Percentiles rank a stretch among this genome's conserved stretches.
Evolutionary conservation across 1,139 yeast genomes (phyloP).

Genomic region (Geotrichum cucujoidarum): DNA sequence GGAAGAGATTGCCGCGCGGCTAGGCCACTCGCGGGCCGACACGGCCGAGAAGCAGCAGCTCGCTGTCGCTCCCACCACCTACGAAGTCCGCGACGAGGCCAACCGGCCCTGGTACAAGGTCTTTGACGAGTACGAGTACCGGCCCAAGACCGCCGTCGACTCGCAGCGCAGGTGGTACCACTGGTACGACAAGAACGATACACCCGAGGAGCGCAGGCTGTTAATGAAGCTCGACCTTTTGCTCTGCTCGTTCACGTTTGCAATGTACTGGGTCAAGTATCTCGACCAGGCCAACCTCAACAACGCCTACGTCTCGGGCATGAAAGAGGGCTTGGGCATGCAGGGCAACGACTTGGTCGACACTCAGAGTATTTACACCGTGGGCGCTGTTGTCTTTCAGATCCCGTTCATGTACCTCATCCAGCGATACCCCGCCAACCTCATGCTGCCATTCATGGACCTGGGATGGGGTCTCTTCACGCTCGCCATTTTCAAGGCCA

Average conservation of each 20-base stretch:
- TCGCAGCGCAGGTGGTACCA: conserved; percentile 43
- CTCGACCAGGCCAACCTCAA: conserved; percentile 53
- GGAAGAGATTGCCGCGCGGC: conserved; percentile 1
- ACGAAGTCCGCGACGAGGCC: conserved; percentile 42
- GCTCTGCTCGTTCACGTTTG: conserved; percentile 54
- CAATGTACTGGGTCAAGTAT: conserved; percentile 68
- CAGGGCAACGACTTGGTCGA: conserved; percentile 61
- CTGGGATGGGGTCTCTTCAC: conserved; percentile 65
- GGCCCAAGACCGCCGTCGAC: conserved; percentile 17
- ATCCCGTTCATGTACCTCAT: conserved; percentile 40
- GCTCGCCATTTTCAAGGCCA: conserved; percentile 47
- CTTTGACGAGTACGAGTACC: conserved; percentile 56
- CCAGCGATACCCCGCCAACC: conserved; percentile 48
- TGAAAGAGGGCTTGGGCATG: conserved; percentile 56
- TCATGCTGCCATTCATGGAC: conserved; percentile 55
- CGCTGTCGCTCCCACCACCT: background rate
- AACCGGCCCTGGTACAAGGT: conserved; percentile 59
- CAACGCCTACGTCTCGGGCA: conserved; percentile 66
- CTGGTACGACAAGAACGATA: conserved; percentile 58
- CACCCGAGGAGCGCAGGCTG: conserved; percentile 50
- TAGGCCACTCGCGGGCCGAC: background rate
- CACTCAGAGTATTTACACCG: conserved; percentile 53
- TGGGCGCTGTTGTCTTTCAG: conserved; percentile 58
- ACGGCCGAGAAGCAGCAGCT: background rate
- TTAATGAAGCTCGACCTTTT: conserved; percentile 59